Conservation (phyloP, 345 rosid genomes). For the Linum usitatissimum region DNA sequence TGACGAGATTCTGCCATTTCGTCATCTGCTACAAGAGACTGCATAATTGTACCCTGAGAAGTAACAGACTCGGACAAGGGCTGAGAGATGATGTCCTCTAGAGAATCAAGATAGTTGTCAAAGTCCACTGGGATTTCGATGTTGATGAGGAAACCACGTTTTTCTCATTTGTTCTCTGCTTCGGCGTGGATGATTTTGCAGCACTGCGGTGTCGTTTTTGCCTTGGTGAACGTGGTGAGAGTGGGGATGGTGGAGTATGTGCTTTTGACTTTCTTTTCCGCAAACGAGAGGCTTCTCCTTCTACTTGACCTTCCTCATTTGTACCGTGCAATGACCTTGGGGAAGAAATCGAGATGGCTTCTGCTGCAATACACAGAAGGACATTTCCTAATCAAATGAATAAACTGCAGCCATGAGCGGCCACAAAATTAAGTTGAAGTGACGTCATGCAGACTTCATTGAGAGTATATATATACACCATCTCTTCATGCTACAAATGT, state of each 20-base stretch:
- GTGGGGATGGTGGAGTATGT: background rate
- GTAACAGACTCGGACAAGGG: constrained; percentile 23
- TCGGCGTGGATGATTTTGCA: constrained; percentile 1
- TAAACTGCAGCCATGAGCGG: background rate
- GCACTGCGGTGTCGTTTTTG: background rate
- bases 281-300: constrained; percentile 16
- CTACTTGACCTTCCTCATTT: constrained; percentile 15
- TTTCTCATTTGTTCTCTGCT: background rate
- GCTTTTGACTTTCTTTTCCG: constrained; percentile 31
- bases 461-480: background rate
- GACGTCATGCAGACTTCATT: no score
- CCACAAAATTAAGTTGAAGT: background rate
- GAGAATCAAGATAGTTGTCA: constrained; percentile 46
- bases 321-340: constrained; percentile 19
- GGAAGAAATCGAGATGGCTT: constrained; percentile 17
- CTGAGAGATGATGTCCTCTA: constrained; percentile 46
- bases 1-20: constrained; percentile 44
- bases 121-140: constrained; percentile 45
- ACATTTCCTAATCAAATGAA: background rate
- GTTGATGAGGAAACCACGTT: constrained; percentile 4
- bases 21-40: constrained; percentile 23
- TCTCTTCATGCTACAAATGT: background rate
- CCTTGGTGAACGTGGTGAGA: background rate
- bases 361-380: constrained; percentile 16
- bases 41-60: constrained; percentile 5